A percentile compares a stretch with the other conserved stretches of the same genome.
These are phyloP conservation scores for Botrytis pseudocinerea DNA, from an alignment of 2,329 filamentous ascomycete genomes.

Conservation along the genomic window DNA sequence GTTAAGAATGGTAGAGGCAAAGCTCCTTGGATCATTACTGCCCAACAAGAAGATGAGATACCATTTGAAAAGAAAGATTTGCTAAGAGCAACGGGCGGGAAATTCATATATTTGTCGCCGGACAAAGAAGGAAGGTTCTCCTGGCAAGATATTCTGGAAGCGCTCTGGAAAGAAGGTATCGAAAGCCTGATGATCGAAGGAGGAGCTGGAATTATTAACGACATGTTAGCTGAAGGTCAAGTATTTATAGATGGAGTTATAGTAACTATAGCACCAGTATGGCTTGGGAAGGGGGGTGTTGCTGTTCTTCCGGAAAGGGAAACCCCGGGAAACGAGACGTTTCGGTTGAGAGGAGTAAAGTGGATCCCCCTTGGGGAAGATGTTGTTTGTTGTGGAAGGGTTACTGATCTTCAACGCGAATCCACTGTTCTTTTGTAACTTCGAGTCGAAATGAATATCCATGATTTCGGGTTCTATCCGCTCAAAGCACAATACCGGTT, in stretches of 20 bases:
- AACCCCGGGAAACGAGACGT: conserved; percentile 15
- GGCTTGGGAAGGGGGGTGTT: conserved; percentile 82
- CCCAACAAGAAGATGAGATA: neutral
- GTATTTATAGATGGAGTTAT: conserved; percentile 75
- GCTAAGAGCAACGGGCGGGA: conserved; percentile 25
- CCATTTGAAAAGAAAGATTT: neutral
- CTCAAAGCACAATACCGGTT: neutral
- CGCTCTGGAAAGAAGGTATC: conserved; percentile 43
- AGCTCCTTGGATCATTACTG: conserved; percentile 70
- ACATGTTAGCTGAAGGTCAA: conserved; percentile 65
- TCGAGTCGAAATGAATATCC: too few relatives aligned
- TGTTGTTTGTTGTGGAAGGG: conserved; percentile 30
- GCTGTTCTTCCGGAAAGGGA: conserved; percentile 62
- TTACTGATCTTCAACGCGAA: neutral
- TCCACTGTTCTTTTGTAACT: neutral
- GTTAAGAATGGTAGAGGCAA: conserved; percentile 65
- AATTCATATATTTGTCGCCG: conserved; percentile 21
- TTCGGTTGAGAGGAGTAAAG: conserved; percentile 27
- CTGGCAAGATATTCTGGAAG: conserved; percentile 3
- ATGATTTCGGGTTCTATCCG: neutral
- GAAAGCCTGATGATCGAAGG: conserved; percentile 90
- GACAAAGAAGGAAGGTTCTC: neutral
- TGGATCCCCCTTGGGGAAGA: conserved; percentile 35
- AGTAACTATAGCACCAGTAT: conserved; percentile 85
- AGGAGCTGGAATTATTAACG: conserved; percentile 79